Evolutionary conservation across 352 stramenopile genomes (phyloP), one percentile per base, ranked within the genome.

Genomic region (Phytophthora pluvialis): DNA sequence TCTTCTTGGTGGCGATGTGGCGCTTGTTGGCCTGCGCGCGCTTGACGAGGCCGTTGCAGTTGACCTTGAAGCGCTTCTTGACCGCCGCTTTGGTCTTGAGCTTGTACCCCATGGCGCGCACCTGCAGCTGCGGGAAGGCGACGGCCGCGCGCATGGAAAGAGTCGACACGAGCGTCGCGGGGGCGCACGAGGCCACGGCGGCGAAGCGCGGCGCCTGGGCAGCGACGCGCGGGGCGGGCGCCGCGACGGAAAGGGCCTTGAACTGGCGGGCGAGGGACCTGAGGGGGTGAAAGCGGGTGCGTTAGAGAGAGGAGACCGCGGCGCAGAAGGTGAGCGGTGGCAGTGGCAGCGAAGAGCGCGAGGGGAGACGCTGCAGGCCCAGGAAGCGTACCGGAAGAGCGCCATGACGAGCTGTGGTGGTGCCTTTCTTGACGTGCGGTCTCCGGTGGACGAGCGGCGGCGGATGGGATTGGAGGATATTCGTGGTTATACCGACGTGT

Each of bases 1-100:
- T 92, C 80, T 94, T 94, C 68, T 94, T 91, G 31, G 86, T 94
- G 21, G 83, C 83, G 61, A 94, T 88, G 70, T 94, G 86, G 64
- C 86, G 80, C 80, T 94, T 94, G 72, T 90, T 90, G 64, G 83
- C 80, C 64, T 92, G 81, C 28, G 77, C 73, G 57, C 86, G 83
- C 79, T 92, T 92, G 15, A 94, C 83, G 54, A 90, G 68, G 6
- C 86, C 86, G 61, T 94, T 94, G 59, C 56, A 67, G 71, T 94
- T 94, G 38, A 94, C 83, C 48, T 81, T 83, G 73, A 94, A 94
- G 69, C 86, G 86, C 70, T 94, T 94, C 73, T 94, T 94, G 21
- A 94, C 85, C 10, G 82, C 61, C 50, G 85, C 81, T 73, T 92
- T 94, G 35, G 76, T 85, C 78, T 91, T 92, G 70, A 92, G 81